Conservation (phyloP, 1,284 basidiomycete genomes). For the Sphagnurus paluster region DNA sequence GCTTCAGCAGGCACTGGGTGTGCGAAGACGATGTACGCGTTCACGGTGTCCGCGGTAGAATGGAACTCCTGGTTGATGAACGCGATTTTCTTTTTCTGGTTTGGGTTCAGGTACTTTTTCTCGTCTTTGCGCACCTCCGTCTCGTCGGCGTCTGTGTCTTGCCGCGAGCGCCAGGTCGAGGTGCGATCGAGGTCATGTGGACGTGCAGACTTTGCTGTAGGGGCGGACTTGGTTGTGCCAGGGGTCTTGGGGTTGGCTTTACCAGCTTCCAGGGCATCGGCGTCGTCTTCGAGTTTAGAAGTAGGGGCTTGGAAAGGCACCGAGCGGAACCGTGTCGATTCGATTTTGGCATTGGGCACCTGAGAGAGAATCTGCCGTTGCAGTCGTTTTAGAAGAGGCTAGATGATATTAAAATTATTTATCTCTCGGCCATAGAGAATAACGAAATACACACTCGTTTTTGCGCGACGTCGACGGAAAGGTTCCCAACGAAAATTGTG, state of each 20-base stretch:
- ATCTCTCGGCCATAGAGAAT: not conserved
- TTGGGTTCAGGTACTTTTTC: conserved; percentile 73
- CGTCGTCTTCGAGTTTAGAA: conserved; percentile 52
- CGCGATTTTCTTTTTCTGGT: conserved; percentile 92
- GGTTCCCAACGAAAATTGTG: conserved; percentile 94
- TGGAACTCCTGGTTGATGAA: conserved; percentile 94
- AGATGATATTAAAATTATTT: conserved; percentile 8
- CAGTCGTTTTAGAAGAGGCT: conserved; percentile 68
- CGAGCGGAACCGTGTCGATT: conserved; percentile 89
- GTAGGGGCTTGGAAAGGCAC: conserved; percentile 85
- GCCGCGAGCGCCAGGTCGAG: conserved; percentile 66
- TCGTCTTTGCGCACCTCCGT: conserved; percentile 49
- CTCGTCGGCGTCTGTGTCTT: conserved; percentile 42
- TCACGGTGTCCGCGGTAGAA: conserved; percentile 64
- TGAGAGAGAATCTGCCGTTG: conserved; percentile 71
- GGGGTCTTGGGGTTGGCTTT: conserved; percentile 28
- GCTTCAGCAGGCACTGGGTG: conserved; percentile 50
- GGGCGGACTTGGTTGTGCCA: conserved; percentile 26
- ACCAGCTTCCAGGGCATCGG: conserved; percentile 29
- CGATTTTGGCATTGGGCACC: conserved; percentile 75
- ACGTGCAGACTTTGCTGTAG: conserved; percentile 34
- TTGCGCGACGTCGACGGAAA: conserved; percentile 76
- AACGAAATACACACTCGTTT: conserved; percentile 55
- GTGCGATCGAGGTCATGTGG: conserved; percentile 61
- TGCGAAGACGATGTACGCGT: conserved; percentile 89